phyloP scores from a whole-genome alignment of 2,329 filamentous ascomycete genomes.

The Phialemonium atrogriseum region DNA sequence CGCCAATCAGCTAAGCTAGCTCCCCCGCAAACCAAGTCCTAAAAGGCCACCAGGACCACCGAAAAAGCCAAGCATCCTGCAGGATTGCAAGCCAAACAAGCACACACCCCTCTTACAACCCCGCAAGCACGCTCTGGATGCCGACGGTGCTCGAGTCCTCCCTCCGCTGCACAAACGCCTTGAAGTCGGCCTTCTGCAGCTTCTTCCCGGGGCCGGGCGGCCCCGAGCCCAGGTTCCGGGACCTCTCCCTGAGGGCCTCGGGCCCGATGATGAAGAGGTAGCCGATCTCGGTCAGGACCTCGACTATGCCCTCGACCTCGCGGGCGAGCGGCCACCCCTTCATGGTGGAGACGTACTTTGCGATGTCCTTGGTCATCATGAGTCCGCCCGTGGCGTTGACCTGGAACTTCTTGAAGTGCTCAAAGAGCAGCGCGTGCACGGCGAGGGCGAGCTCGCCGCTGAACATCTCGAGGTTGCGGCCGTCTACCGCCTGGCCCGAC shows the following conservation, averaged over 20 bases:
- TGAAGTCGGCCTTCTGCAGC: conserved; percentile 61
- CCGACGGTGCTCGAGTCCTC: conserved; percentile 77
- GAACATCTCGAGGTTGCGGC: conserved; percentile 75
- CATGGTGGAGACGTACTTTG: conserved; percentile 81
- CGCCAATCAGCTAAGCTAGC: too few species aligned
- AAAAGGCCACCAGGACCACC: too few species aligned
- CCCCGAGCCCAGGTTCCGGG: conserved; percentile 45
- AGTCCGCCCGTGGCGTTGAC: conserved; percentile 90
- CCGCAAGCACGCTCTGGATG: conserved; percentile 73
- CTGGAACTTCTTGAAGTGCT: conserved; percentile 90
- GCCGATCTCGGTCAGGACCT: conserved; percentile 86
- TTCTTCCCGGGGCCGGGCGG: conserved; percentile 38
- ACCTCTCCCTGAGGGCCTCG: conserved; percentile 65
- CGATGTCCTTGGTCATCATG: conserved; percentile 94
- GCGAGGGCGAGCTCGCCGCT: conserved; percentile 76
- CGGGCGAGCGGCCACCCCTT: conserved; percentile 71
- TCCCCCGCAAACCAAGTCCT: too few species aligned
- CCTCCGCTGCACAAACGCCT: conserved; percentile 74
- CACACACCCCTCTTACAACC: conserved; percentile 32
- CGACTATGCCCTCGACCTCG: conserved; percentile 61
- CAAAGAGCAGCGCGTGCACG: conserved; percentile 70
- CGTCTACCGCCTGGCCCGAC: conserved; percentile 64
- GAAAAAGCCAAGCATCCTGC: too few species aligned
- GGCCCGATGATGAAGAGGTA: conserved; percentile 91
- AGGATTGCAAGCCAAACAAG: too few species aligned